A percentile compares a stretch with the other conserved stretches of the same genome.
phyloP scores from a whole-genome alignment of 768 basidiomycete genomes.

The Fibroporia radiculosa region DNA sequence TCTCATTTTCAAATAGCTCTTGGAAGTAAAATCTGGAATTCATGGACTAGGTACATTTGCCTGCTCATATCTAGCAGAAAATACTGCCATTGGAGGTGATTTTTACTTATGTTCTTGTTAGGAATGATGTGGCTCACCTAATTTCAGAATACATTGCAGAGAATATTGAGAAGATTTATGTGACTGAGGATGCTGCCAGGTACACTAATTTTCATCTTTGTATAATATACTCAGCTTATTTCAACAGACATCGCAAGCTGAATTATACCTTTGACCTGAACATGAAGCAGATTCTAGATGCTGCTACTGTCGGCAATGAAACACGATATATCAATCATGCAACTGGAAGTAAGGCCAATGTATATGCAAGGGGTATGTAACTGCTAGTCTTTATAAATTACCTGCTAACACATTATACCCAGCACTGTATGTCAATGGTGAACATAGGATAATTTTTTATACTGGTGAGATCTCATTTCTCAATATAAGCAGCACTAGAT shows the following conservation, averaged over 20 bases:
- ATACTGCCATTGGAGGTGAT: conserved; percentile 28
- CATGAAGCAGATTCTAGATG: conserved; percentile 25
- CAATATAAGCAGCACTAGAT: too few species aligned
- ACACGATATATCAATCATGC: conserved; percentile 38
- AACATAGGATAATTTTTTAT: conserved; percentile 29
- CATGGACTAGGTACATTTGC: conserved; percentile 44
- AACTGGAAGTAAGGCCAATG: conserved; percentile 4
- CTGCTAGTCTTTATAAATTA: not conserved
- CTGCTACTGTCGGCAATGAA: conserved; percentile 35
- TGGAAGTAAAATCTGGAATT: conserved; percentile 27
- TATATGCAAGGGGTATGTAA: conserved; percentile 10
- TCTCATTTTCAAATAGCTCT: conserved; percentile 18
- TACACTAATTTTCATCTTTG: too few species aligned
- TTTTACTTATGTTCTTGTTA: not conserved
- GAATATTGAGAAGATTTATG: not conserved
- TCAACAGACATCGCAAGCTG: conserved; percentile 10
- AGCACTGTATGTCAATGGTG: conserved; percentile 26
- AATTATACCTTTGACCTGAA: conserved; percentile 31
- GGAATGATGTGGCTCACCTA: not conserved
- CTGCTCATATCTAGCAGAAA: conserved; percentile 12
- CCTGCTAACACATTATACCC: not conserved
- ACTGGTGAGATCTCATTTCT: conserved; percentile 23
- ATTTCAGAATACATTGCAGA: conserved; percentile 14
- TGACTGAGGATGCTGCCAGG: not conserved
- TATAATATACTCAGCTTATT: too few species aligned